Conservation (phyloP, 2,329 filamentous ascomycete species). For the Colletotrichum paranaense region DNA sequence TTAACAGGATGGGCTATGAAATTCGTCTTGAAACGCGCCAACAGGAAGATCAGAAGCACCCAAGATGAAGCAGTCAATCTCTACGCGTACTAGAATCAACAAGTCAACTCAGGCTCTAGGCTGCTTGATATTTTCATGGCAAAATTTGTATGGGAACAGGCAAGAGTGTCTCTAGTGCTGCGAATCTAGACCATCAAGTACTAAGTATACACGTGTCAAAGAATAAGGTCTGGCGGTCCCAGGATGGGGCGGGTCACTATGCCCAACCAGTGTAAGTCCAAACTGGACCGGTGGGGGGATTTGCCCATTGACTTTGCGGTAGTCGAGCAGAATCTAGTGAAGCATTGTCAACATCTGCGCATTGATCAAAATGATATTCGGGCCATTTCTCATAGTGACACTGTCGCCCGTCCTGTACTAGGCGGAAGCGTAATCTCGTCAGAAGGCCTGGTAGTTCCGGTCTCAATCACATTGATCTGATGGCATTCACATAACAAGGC, state of each 20-base stretch:
- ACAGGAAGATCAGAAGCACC: conserved; percentile 43
- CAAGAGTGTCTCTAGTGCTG: neutral
- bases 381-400: no score
- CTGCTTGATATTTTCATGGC: no score
- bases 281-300: conserved; percentile 40
- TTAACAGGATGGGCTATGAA: conserved; percentile 49
- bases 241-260: neutral
- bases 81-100: conserved; percentile 40
- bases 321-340: conserved; percentile 41
- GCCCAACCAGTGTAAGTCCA: conserved; percentile 37
- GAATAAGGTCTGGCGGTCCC: neutral
- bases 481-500: conserved; percentile 53
- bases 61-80: conserved; percentile 40
- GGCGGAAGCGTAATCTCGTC: conserved; percentile 40
- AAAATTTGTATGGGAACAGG: no score
- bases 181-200: neutral
- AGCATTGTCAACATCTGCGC: neutral
- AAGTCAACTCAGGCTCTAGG: no score
- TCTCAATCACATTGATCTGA: conserved; percentile 64
- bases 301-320: conserved; percentile 41
- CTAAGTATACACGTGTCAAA: conserved; percentile 16
- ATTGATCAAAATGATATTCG: no score
- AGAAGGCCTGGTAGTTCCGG: conserved; percentile 50
- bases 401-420: conserved; percentile 38
- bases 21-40: conserved; percentile 46